A percentile compares a stretch with the other conserved stretches of the same genome.
phyloP scores from a whole-genome alignment of 371 early-diverging fungal species.

The Saksenaea vasiformis region DNA sequence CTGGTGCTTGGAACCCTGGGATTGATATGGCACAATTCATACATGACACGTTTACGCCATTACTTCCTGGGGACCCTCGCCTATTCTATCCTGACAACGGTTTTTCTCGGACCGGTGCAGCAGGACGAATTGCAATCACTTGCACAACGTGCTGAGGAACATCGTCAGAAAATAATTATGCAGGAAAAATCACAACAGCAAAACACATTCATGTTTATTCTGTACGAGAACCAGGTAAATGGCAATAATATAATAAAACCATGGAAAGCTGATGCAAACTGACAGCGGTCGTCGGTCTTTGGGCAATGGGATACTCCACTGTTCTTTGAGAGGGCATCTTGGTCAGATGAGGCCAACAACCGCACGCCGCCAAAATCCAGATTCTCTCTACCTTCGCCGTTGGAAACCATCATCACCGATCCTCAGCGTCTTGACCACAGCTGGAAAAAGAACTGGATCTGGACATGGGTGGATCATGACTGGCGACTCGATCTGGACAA shows the following conservation, averaged over 20 bases:
- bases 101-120: constrained; percentile 12
- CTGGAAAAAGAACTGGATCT: constrained; percentile 12
- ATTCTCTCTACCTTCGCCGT: constrained; percentile 12
- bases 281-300: constrained; percentile 22
- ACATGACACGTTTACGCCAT: not conserved
- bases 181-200: not conserved
- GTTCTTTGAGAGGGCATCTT: constrained; percentile 14
- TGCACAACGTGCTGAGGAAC: constrained; percentile 13
- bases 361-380: constrained; percentile 6
- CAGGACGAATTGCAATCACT: constrained; percentile 6
- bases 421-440: not conserved
- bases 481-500: constrained; percentile 14
- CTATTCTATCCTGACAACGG: constrained; percentile 12
- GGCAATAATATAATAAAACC: no score
- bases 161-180: constrained; percentile 11
- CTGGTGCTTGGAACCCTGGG: constrained; percentile 9
- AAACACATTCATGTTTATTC: constrained; percentile 15
- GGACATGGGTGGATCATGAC: constrained; percentile 18
- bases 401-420: not conserved
- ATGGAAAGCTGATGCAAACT: not conserved
- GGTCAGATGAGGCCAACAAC: constrained; percentile 21
- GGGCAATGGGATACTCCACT: constrained; percentile 14
- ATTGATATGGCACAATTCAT: constrained; percentile 7
- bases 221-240: constrained; percentile 24
- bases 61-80: constrained; percentile 8